Percentiles rank a stretch among this genome's conserved stretches.
Conservation (phyloP, 208 protist species). For the Endotrypanum monterogeii region DNA sequence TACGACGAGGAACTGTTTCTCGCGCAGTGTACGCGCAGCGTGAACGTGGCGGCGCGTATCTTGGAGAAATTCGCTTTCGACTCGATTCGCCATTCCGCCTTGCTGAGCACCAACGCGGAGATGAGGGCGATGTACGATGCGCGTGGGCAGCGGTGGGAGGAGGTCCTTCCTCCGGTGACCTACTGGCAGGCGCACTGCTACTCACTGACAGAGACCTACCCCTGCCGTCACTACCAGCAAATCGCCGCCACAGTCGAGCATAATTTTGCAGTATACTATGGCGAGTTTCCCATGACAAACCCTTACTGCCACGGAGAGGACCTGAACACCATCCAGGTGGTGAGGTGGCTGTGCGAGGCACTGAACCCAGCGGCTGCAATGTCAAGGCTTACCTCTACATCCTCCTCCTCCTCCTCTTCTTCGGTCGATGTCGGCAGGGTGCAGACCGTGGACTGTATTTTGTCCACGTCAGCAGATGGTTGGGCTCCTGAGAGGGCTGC, state of each 20-base stretch:
- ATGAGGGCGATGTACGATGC: conserved; percentile 29
- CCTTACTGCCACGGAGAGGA: conserved; percentile 88
- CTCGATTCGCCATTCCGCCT: conserved; percentile 23
- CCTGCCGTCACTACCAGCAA: conserved; percentile 41
- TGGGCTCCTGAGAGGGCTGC: neutral
- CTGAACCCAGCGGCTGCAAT: conserved; percentile 16
- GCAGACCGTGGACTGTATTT: neutral
- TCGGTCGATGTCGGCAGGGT: neutral
- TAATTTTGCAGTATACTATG: conserved; percentile 77
- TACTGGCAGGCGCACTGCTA: conserved; percentile 87
- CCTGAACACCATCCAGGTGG: conserved; percentile 78
- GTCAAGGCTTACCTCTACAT: neutral
- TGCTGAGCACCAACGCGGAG: conserved; percentile 9
- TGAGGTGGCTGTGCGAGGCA: conserved; percentile 48
- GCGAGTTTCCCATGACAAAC: conserved; percentile 71
- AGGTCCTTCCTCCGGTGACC: conserved; percentile 54
- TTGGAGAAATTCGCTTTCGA: conserved; percentile 72
- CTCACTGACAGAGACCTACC: conserved; percentile 44
- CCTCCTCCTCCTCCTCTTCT: neutral
- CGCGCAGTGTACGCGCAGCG: conserved; percentile 37
- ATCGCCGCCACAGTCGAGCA: conserved; percentile 50
- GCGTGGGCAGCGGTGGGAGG: conserved; percentile 22
- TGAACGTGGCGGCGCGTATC: conserved; percentile 54
- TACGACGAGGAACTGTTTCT: conserved; percentile 86
- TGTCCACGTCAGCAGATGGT: neutral